Evolutionary conservation across 31 red algal genomes (phyloP).

Genomic region (Odonthalia washingtoniensis): DNA sequence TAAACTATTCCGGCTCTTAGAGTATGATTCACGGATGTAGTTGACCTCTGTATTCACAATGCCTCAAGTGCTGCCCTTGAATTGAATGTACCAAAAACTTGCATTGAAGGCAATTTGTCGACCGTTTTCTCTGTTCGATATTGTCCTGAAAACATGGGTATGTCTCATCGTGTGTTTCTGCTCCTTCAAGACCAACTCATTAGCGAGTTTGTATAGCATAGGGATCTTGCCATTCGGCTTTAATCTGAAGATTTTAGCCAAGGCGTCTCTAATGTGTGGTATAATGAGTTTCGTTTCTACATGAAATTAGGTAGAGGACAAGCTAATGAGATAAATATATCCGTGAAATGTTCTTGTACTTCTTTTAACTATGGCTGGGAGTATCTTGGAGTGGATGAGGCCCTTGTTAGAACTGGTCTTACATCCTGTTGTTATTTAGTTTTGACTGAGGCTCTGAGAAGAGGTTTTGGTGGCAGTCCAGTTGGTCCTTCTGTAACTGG

Average conservation of each 20-base stretch:
- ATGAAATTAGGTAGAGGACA: background rate
- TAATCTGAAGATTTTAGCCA: slow-evolving; percentile 1
- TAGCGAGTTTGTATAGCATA: slow-evolving; percentile 77
- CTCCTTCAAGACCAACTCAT: slow-evolving; percentile 63
- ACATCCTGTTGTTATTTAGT: slow-evolving; percentile 71
- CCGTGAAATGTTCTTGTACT: slow-evolving; percentile 41
- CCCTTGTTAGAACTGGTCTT: slow-evolving; percentile 70
- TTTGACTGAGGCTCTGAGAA: no score
- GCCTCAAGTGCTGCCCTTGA: background rate
- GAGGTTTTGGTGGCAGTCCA: slow-evolving; percentile 76
- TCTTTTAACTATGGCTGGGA: slow-evolving; percentile 80
- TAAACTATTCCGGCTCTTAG: slow-evolving; percentile 48
- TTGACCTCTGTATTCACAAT: slow-evolving; percentile 27
- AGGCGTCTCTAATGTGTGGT: slow-evolving; percentile 27
- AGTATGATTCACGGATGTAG: slow-evolving; percentile 48
- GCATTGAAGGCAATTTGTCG: slow-evolving; percentile 1
- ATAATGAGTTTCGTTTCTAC: slow-evolving; percentile 60
- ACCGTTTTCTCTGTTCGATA: background rate
- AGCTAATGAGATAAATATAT: slow-evolving; percentile 5
- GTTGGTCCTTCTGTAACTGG: slow-evolving; percentile 88
- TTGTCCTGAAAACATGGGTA: background rate
- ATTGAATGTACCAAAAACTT: background rate
- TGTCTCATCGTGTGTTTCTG: background rate
- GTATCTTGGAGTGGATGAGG: slow-evolving; percentile 82
- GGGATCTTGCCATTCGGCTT: slow-evolving; percentile 41